Conservation (phyloP, 192 early-diverging fungal species). For the Backusella australiensis region DNA sequence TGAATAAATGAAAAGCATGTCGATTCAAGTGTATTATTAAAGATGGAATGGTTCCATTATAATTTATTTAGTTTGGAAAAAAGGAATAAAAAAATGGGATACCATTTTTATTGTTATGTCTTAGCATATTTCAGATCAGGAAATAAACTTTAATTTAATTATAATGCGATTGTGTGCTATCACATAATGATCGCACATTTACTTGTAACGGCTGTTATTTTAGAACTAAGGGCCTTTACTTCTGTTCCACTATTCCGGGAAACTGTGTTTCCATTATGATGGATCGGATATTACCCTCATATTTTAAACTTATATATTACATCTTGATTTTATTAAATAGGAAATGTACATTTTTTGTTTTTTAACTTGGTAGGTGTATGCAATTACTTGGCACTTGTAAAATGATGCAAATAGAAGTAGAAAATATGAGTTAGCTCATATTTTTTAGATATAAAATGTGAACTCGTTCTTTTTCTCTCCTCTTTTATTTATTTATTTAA, state of each 20-base stretch:
- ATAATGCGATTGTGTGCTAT: neutral
- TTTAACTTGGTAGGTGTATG: neutral
- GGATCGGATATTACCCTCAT: no score
- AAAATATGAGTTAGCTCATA: neutral
- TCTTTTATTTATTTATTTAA: neutral
- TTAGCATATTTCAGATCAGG: neutral
- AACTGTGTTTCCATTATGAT: no score
- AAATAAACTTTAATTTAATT: neutral
- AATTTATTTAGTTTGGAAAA: neutral
- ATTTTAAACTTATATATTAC: neutral
- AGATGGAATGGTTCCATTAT: no score
- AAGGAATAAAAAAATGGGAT: no score
- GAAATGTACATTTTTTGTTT: neutral
- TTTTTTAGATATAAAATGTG: no score
- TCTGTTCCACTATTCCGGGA: no score
- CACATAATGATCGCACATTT: neutral
- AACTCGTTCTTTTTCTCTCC: neutral
- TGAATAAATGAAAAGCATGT: neutral
- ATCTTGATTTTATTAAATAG: neutral
- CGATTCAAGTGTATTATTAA: no score
- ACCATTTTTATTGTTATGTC: neutral
- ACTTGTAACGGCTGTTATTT: no score
- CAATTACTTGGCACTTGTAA: neutral
- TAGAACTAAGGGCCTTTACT: no score
- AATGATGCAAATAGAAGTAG: neutral